Evolutionary conservation across 2,329 filamentous ascomycete species (phyloP).

Genomic region (Stagonosporopsis vannaccii): DNA sequence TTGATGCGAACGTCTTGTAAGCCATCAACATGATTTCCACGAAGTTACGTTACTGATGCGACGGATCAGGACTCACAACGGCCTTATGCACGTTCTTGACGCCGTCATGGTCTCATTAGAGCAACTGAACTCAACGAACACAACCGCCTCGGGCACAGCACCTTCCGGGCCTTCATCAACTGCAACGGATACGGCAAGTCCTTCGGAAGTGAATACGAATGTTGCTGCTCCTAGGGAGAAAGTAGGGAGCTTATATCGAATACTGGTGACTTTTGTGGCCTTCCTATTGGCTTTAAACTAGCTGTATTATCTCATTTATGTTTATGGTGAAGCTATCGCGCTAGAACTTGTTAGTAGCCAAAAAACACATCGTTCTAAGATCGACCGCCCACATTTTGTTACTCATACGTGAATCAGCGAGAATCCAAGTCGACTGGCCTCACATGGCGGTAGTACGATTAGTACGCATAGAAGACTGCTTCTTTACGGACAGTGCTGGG

Average conservation of each 20-base stretch:
- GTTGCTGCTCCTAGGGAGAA: neutral
- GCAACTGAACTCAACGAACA: slow-evolving; percentile 15
- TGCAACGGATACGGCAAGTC: neutral
- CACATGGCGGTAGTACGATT: no score
- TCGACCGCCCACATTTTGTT: neutral
- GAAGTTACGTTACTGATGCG: neutral
- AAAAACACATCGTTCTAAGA: neutral
- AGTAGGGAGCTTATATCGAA: neutral
- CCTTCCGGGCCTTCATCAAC: slow-evolving; percentile 18
- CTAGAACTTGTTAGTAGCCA: neutral
- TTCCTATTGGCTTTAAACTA: neutral
- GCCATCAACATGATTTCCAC: neutral
- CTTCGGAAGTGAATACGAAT: neutral
- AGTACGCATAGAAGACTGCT: no score
- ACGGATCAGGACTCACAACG: slow-evolving; percentile 29
- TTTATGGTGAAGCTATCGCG: neutral
- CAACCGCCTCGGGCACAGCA: slow-evolving; percentile 14
- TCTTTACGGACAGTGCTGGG: no score
- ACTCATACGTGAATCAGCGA: no score
- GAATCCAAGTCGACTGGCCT: no score
- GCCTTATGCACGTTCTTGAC: slow-evolving; percentile 31
- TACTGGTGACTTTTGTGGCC: neutral
- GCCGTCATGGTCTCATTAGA: slow-evolving; percentile 29
- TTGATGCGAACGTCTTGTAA: slow-evolving; percentile 35
- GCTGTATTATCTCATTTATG: neutral